phyloP scores from a whole-genome alignment of 331 rosid genomes.

The Dryas integrifolia region DNA sequence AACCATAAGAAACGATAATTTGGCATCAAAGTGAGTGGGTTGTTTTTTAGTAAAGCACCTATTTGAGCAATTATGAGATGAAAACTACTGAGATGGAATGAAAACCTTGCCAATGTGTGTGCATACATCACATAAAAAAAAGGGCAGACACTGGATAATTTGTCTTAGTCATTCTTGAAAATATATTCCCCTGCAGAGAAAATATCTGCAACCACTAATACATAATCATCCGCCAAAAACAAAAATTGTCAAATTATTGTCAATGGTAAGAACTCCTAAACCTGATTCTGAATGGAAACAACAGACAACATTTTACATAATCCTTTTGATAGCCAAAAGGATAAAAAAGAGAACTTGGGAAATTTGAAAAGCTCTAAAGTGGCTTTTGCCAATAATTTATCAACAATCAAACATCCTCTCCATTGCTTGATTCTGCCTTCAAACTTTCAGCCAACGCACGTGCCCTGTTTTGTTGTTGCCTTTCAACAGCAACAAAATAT shows the following conservation, averaged over 20 bases:
- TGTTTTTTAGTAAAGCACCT: background rate
- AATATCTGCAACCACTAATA: background rate
- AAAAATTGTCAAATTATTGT: background rate
- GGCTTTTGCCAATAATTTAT: conserved; percentile 1
- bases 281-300: background rate
- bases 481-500: conserved; percentile 53
- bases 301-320: background rate
- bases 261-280: background rate
- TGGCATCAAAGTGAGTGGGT: background rate
- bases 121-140: background rate
- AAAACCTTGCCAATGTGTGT: background rate
- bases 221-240: background rate
- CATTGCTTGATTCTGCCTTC: conserved; percentile 31
- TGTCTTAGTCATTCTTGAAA: too few species aligned
- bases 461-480: conserved; percentile 47
- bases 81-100: background rate
- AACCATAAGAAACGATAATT: background rate
- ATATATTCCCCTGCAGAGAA: background rate
- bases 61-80: background rate
- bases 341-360: background rate
- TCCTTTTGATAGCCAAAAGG: background rate
- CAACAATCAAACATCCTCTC: conserved; percentile 15
- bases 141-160: background rate
- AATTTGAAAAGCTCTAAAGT: background rate
- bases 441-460: conserved; percentile 49